Evolutionary conservation across 148 eudicot genomes (phyloP).

Genomic region (Cornus suecica): DNA sequence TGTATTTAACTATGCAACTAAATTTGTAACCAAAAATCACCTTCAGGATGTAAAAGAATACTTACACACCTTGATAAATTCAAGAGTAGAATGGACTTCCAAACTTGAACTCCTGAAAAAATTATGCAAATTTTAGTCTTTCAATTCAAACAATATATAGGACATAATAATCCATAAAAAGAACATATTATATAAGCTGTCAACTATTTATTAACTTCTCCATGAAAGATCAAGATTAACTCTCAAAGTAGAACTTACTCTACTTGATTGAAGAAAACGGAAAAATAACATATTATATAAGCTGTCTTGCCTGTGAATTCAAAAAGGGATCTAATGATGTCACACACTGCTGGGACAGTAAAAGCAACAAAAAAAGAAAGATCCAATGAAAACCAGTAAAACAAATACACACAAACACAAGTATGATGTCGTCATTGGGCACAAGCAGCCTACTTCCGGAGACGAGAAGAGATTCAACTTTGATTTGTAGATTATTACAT

Average conservation of each 20-base stretch:
- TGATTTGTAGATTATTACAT: no score
- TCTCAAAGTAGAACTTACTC: background rate
- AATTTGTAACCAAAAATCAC: background rate
- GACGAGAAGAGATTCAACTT: no score
- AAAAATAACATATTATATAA: no score
- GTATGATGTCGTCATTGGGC: no score
- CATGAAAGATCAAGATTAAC: background rate
- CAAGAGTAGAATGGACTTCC: conserved; percentile 41
- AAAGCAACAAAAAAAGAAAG: no score
- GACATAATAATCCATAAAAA: background rate
- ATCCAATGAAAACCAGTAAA: no score
- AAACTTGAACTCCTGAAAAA: conserved; percentile 57
- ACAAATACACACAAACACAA: no score
- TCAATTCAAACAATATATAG: background rate
- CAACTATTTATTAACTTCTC: background rate
- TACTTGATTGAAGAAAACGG: background rate
- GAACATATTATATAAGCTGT: background rate
- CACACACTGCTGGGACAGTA: no score
- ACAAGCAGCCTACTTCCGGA: no score
- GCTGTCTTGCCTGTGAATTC: no score
- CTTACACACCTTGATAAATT: conserved; percentile 59
- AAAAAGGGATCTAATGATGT: background rate
- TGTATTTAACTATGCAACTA: background rate
- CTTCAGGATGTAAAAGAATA: conserved; percentile 5
- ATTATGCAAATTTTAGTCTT: background rate